Evolutionary conservation across 2,329 filamentous ascomycete genomes (phyloP), one percentile per base, ranked within the genome.

Genomic region (Aureobasidium sp.): DNA sequence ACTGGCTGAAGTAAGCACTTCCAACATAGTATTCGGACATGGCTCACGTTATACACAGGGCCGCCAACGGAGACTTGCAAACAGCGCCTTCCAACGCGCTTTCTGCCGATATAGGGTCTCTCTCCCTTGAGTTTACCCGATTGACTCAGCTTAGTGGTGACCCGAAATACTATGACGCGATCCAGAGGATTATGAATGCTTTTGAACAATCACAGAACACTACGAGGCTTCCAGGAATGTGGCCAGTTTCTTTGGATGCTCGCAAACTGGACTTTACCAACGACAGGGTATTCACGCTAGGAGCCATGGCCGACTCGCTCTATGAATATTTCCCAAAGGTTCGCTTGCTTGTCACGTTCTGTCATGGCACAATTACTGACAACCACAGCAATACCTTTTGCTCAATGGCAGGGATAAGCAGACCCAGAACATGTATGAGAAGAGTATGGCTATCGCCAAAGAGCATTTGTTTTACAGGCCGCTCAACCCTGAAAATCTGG

Each of bases 141-240:
- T 74, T 87, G n/a, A 81, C 82, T 11, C 84, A 86, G 69, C 70
- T 87, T 38, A 86, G 83, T 1, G 79, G 79, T 38, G 79, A 85
- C 66, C 74, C 77, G 67, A 80, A 79, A 65, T 86, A 77, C 71
- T 86, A 84, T 67, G 84, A 86, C 69, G 84, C 83, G 9, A 74
- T 83, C 4, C 76, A 83, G 66, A 76, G 83, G 43, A 80, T 87
- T 61, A 76, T 77, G 9, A 76, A 84, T 62, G 75, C 78, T 58
- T 77, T 87, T 29, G 81, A 82, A 61, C 69, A 72, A 54, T 72
- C 74, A 50, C 84, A 87, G 67, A 74, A 77, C 60, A 67, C 72
- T 9, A 86, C 83, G 5, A 74, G 74, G 38, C 68, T 87, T 35
- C 84, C 84, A 0, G 84, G 84, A 2, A 77, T 87, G 73, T 87